Base-by-base conservation (phyloP, 2,329 filamentous ascomycete genomes). In the Plenodomus lindquistii region DNA sequence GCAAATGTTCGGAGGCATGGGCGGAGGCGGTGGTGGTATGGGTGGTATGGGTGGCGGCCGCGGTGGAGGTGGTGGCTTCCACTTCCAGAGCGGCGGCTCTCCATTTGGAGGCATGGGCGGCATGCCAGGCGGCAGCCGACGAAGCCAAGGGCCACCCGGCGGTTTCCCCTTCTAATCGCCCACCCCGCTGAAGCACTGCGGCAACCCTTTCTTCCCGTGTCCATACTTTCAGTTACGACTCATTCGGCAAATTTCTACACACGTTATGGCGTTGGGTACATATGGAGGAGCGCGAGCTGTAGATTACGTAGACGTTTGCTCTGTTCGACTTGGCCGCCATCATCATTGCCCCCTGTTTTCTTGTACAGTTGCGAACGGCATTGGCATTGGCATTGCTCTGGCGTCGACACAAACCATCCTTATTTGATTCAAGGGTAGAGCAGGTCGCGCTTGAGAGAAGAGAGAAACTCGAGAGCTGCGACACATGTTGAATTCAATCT, bases 31-130 rank as follows among this genome's bases (percentile, higher is more conserved):
- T 31, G 79, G 81, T 29, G 75, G 74, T 40, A 13, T 8, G 4
- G 27, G 27, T 31, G 79, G 79, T 36, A 75, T 79, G 46, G 70
- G 73, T 43, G 73, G 72, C 19, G 72, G 73, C 37, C 76, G 62
- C 22, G 71, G 71, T 22, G 75, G 60, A 10, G 81, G 81, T 29
- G 81, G 81, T 39, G 82, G 83, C 16, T 73, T 73, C 59, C 56
- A 63, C 40, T 74, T 73, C 57, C 57, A 60, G 34, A 53, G 77
- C 69, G 54, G 79, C 15, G 59, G 61, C 40, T 67, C 55, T 50
- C 67, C 67, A 4, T 72, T 71, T 27, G 65, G 64, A 11, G 65
- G 65, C 19, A 69, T 70, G 66, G 65, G 66, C 16, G 67, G 67
- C 37, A 68, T 69, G 66, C 65, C 66, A 15, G 63, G 62, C 34